Evolutionary conservation across 495 filamentous ascomycete genomes (phyloP), one percentile per base, ranked within the genome.

Genomic region (Aspergillus diversus): DNA sequence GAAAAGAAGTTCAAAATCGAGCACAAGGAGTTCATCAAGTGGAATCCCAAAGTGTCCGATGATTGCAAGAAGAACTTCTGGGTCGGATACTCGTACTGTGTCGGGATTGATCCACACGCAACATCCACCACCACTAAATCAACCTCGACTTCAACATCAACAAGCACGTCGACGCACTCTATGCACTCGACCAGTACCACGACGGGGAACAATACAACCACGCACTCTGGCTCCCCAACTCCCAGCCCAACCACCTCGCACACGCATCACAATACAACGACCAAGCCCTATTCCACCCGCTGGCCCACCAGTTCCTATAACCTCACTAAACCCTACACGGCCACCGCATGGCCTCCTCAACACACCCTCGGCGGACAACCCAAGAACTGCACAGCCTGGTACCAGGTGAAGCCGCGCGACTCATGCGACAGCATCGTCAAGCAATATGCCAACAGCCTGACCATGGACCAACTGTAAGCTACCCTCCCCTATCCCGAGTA

Each of bases 11-110:
- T 43, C 39, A 43, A 43, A 43, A 43, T 43, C n/a, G 39, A 43
- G 39, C 39, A 43, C 39, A 43, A 43, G 39, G 39, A 43, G 12
- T 43, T 43, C 39, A 43, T 43, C 39, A 43, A 43, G 39, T 43
- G 39, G 39, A 43, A 43, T 43, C 39, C 39, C 39, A 43, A 43
- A 43, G 39, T 43, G 39, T 43, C 39, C n/a, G 39, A 43, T 43
- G 39, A 43, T 8, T 43, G 39, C n/a, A 43, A 43, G 39, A n/a
- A 43, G 12, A 43, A 43, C 39, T 43, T 43, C 39, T 43, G 39
- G 39, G 39, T 43, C 39, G 39, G 39, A 43, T 43, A 43, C 7
- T 43, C 39, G 12, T 43, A 43, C 39, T 43, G 39, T 43, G 39
- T 43, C 11, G 39, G 39, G n/a, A 43, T 43, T n/a, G 9, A 43